Conservation (phyloP, 1,139 yeast genomes). For the Tardiomyces depauwii region DNA sequence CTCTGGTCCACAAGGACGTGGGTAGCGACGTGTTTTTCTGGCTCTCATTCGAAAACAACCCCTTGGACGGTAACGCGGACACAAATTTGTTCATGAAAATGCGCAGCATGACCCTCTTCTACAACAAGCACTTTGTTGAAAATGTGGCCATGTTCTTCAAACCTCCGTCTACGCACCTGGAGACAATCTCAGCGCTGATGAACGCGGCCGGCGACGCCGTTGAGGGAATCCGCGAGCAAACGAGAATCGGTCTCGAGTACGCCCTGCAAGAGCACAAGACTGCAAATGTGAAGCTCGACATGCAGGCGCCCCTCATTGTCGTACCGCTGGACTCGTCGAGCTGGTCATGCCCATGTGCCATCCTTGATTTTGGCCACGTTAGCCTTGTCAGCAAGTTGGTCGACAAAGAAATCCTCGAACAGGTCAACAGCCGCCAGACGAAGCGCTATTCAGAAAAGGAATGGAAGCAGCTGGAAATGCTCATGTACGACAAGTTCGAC, state of each 20-base stretch:
- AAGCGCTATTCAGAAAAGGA: constrained; percentile 61
- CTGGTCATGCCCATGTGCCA: constrained; percentile 80
- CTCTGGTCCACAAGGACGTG: constrained; percentile 5
- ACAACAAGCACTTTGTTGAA: constrained; percentile 73
- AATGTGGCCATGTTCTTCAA: constrained; percentile 64
- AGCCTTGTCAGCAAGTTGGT: constrained; percentile 75
- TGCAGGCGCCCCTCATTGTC: constrained; percentile 91
- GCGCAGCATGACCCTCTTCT: constrained; percentile 81
- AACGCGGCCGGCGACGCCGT: constrained; percentile 94
- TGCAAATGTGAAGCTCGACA: constrained; percentile 67
- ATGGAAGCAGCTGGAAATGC: constrained; percentile 56
- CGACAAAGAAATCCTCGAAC: constrained; percentile 56
- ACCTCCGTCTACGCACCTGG: constrained; percentile 79
- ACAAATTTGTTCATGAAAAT: constrained; percentile 62
- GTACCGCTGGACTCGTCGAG: constrained; percentile 72
- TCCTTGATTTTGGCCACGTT: constrained; percentile 94
- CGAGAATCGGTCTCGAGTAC: constrained; percentile 85
- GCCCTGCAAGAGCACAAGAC: constrained; percentile 94
- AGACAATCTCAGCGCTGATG: constrained; percentile 84
- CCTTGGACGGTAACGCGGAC: constrained; percentile 75
- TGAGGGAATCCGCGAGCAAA: constrained; percentile 81
- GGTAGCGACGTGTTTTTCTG: constrained; percentile 59
- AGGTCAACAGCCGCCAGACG: constrained; percentile 53
- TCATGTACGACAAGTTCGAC: constrained; percentile 84
- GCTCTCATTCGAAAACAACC: constrained; percentile 74